Base-by-base conservation (phyloP, 352 stramenopile genomes). In the Globisporangium barbulae region DNA sequence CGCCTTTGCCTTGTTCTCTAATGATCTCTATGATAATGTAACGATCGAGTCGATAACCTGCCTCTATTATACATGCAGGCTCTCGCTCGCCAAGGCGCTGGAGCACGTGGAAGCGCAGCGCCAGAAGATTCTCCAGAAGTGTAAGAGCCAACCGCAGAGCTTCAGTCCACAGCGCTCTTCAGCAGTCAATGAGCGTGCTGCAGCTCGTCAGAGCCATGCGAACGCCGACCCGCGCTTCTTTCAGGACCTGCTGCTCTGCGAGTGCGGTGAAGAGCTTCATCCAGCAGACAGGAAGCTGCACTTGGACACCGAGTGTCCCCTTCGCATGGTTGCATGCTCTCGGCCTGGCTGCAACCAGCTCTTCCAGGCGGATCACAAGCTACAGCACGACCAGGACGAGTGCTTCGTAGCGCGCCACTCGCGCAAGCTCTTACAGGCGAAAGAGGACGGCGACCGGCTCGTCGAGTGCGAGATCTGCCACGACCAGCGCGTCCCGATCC, bases 241-340 rank as follows among this genome's bases (percentile, higher is more conserved):
- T 53, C 22, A 73, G 39, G 76, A 84, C 30, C 30, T 84, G 3
- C 50, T 70, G 48, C 61, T 86, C 0, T 88, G 81, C 37, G 68
- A 69, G 41, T 93, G 84, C 35, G 78, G 74, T 5, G 73, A 88
- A 22, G 84, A 91, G 56, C 67, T 93, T 5, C 52, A 59, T 4
- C 30, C 60, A 3, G 47, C 64, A 28, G 59, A 73, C n/a, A 62
- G 81, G 31, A 72, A 66, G 35, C 53, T 55, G 3, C 82, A 93
- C 42, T 64, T 72, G 45, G 63, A 73, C 8, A 54, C 67, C 19
- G 63, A 72, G 19, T 93, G 84, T 55, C 45, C 69, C 5, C 67
- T 68, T 7, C 77, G 82, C 17, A 28, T 77, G 12, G 67, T 90
- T 8, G 57, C 53, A 7, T 93, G 84, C 25, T 25, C 66, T 37